Evolutionary conservation across 768 basidiomycete genomes (phyloP).

Genomic region (Tylopilus intermedius): DNA sequence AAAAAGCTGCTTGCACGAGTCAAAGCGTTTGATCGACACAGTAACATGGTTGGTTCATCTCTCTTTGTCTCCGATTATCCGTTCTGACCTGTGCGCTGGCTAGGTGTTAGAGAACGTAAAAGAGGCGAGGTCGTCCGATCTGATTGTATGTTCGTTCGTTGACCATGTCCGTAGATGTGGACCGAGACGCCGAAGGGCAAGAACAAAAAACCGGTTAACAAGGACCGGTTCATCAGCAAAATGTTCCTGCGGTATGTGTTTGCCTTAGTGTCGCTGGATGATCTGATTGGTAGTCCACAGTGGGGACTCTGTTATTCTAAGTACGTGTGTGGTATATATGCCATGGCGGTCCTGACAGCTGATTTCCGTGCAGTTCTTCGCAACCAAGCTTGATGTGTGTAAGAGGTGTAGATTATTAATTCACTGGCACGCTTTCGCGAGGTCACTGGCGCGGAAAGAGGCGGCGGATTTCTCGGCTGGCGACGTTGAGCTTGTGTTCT

Average conservation of each 20-base stretch:
- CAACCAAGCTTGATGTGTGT: conserved; percentile 53
- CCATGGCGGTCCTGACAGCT: conserved; percentile 23
- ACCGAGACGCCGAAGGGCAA: conserved; percentile 97
- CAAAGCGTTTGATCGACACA: conserved; percentile 98
- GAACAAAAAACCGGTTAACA: conserved; percentile 98
- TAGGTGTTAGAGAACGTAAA: conserved; percentile 99
- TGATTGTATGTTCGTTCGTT: background rate
- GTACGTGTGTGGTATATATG: conserved; percentile 45
- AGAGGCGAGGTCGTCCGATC: conserved; percentile 53
- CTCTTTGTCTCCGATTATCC: background rate
- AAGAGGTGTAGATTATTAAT: background rate
- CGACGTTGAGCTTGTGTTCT: conserved; percentile 53
- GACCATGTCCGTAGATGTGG: conserved; percentile 76
- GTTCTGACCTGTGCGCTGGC: conserved; percentile 8
- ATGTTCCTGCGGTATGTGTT: conserved; percentile 84
- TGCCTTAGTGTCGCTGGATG: conserved; percentile 1
- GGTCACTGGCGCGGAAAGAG: conserved; percentile 36
- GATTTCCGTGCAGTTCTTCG: conserved; percentile 59
- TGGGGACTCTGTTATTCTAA: conserved; percentile 95
- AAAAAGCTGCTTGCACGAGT: conserved; percentile 94
- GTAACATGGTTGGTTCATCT: conserved; percentile 79
- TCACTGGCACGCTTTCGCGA: background rate
- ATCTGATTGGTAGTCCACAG: conserved; percentile 36
- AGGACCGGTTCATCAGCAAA: conserved; percentile 98
- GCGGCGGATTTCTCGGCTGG: conserved; percentile 56